These are phyloP conservation scores for Neofusicoccum sp. DNA, from an alignment of 2,329 filamentous ascomycete species.

Conservation along the genomic window DNA sequence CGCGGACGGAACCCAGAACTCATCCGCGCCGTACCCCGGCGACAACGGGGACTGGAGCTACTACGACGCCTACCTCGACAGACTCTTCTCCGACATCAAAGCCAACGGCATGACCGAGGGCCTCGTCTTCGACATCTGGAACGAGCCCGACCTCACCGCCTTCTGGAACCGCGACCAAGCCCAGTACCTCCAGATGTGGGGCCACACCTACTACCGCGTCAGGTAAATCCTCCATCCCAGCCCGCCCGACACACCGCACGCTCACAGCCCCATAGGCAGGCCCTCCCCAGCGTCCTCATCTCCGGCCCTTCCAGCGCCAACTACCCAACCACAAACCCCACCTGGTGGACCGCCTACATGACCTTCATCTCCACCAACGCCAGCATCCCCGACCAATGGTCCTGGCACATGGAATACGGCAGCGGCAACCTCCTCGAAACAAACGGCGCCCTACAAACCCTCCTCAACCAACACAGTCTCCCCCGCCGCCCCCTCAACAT, in stretches of 20 bases:
- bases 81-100: constrained; percentile 39
- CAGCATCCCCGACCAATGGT: constrained; percentile 45
- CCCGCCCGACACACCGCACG: not conserved
- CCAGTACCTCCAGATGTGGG: constrained; percentile 39
- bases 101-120: constrained; percentile 37
- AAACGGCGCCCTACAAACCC: constrained; percentile 29
- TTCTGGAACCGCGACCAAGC: constrained; percentile 40
- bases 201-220: constrained; percentile 29
- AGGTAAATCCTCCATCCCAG: not conserved
- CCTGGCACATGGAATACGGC: constrained; percentile 44
- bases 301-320: constrained; percentile 41
- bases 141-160: constrained; percentile 47
- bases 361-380: constrained; percentile 36
- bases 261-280: not conserved
- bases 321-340: constrained; percentile 28
- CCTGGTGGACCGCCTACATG: constrained; percentile 45
- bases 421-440: constrained; percentile 23
- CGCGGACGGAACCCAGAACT: constrained; percentile 43
- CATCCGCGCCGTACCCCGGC: constrained; percentile 45
- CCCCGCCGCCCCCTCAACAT: constrained; percentile 43
- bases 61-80: constrained; percentile 45
- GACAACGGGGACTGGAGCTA: constrained; percentile 50
- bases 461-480: constrained; percentile 31
- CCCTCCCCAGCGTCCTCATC: constrained; percentile 25
- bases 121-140: constrained; percentile 53